Base-by-base conservation (phyloP, 1,139 yeast species). In the Hyphopichia burtonii region DNA sequence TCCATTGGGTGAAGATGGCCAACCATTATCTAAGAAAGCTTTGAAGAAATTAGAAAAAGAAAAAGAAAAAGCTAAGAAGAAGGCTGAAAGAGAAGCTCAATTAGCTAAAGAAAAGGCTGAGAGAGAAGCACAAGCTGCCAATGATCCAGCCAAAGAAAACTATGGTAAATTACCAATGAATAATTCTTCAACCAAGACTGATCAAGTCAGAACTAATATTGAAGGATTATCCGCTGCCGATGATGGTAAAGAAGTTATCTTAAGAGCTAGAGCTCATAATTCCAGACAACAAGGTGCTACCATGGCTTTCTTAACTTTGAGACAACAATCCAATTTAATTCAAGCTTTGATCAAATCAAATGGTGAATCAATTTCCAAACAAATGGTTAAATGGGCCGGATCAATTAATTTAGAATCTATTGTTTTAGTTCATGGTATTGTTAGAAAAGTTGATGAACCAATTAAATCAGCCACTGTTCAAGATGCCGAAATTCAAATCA, bases 331-430 rank as follows among this genome's bases (percentile, higher is more conserved):
- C 43, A 78, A 80, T 44, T 69, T 86, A 58, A 80, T 91, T 55
- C 98, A 91, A 74, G 96, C 88, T 44, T 77, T 93, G 52, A 74
- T 89, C 50, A 87, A 86, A 62, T 80, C 83, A 46, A 78, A 78
- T 52, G 61, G 63, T 49, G 78, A 74, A 50, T 64, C 72, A 41
- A 76, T 94, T 44, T 87, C 96, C 41, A 93, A 93, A 71, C 96
- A 87, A 66, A 87, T 94, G 94, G 96, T 91, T 52, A 93, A 93
- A 69, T 93, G 97, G 96, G 85, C 91, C 35, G 89, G 94, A 22
- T 73, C 86, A 36, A 78, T 93, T 61, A 86, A 82, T 63, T 76
- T 88, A 57, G 99, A 93, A 68, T 82, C 95, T 36, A 91, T 93
- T 66, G 98, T 93, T 17, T 71, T 93, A 45, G 96, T 93, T 27